Conservation (phyloP, 2,329 filamentous ascomycete species). For the Diaporthe longicolla region DNA sequence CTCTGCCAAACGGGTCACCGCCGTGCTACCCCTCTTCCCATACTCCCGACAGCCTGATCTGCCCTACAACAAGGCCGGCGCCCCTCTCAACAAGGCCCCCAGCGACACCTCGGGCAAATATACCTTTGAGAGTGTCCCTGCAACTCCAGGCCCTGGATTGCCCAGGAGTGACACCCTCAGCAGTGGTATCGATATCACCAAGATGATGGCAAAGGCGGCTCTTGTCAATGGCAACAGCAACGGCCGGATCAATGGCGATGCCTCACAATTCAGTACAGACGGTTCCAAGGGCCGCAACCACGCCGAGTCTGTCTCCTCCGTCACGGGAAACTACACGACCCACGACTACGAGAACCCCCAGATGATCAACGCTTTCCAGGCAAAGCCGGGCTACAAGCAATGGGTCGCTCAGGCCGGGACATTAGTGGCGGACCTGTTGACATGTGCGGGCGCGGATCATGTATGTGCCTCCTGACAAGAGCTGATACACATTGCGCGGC, state of each 20-base stretch:
- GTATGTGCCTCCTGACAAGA: constrained; percentile 59
- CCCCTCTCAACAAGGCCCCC: constrained; percentile 81
- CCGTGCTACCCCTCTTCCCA: constrained; percentile 93
- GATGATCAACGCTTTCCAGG: constrained; percentile 73
- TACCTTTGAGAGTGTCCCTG: constrained; percentile 93
- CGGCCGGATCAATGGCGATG: constrained; percentile 54
- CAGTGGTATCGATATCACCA: constrained; percentile 81
- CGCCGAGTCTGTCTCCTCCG: constrained; percentile 57
- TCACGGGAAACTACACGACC: constrained; percentile 67
- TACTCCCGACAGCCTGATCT: constrained; percentile 97
- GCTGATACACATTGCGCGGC: constrained; percentile 19
- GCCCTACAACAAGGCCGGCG: constrained; percentile 95
- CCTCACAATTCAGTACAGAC: constrained; percentile 50
- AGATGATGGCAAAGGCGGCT: constrained; percentile 78
- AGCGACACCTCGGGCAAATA: constrained; percentile 68
- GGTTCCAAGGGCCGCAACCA: constrained; percentile 55
- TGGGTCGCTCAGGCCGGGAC: constrained; percentile 99
- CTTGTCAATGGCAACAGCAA: constrained; percentile 64
- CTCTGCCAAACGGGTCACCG: constrained; percentile 92
- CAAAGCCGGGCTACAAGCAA: constrained; percentile 95
- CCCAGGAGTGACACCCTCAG: constrained; percentile 75
- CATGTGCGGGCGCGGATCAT: constrained; percentile 95
- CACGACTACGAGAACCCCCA: constrained; percentile 75
- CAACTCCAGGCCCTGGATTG: constrained; percentile 83
- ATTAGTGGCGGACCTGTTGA: constrained; percentile 92